phyloP scores from a whole-genome alignment of 495 filamentous ascomycete species.

The Patellaria atrata region DNA sequence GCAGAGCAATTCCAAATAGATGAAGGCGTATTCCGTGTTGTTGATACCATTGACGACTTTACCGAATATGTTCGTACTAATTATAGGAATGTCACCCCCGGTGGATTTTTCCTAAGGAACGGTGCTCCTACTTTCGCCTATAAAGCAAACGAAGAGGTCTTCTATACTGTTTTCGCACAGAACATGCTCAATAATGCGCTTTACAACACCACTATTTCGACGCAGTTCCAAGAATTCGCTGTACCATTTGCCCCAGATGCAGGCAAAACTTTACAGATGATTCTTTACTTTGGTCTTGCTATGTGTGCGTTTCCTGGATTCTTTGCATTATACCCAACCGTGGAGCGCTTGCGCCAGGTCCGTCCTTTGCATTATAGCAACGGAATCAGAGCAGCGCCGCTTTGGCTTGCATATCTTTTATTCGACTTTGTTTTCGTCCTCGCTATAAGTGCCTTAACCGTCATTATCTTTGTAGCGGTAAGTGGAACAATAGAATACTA shows the following conservation, averaged over 20 bases:
- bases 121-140: slow-evolving; percentile 47
- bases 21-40: slow-evolving; percentile 33
- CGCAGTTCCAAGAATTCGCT: slow-evolving; percentile 55
- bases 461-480: slow-evolving; percentile 49
- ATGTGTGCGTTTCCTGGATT: slow-evolving; percentile 67
- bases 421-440: slow-evolving; percentile 70
- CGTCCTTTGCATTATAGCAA: slow-evolving; percentile 59
- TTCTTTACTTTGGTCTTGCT: slow-evolving; percentile 64
- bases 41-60: slow-evolving; percentile 52
- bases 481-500: not conserved
- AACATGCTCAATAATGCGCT: slow-evolving; percentile 55
- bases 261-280: slow-evolving; percentile 61
- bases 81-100: slow-evolving; percentile 54
- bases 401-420: slow-evolving; percentile 60
- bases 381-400: slow-evolving; percentile 51
- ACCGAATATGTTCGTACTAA: slow-evolving; percentile 44
- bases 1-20: slow-evolving; percentile 9
- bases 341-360: slow-evolving; percentile 62
- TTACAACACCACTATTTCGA: slow-evolving; percentile 49
- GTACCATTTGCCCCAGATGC: slow-evolving; percentile 46
- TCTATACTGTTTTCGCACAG: slow-evolving; percentile 49
- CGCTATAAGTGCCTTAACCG: slow-evolving; percentile 42
- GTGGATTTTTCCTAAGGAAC: slow-evolving; percentile 59
- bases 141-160: slow-evolving; percentile 35
- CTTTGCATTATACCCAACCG: slow-evolving; percentile 72